Conservation (phyloP, 331 rosid genomes). For the Rhamnella rubrinervis region DNA sequence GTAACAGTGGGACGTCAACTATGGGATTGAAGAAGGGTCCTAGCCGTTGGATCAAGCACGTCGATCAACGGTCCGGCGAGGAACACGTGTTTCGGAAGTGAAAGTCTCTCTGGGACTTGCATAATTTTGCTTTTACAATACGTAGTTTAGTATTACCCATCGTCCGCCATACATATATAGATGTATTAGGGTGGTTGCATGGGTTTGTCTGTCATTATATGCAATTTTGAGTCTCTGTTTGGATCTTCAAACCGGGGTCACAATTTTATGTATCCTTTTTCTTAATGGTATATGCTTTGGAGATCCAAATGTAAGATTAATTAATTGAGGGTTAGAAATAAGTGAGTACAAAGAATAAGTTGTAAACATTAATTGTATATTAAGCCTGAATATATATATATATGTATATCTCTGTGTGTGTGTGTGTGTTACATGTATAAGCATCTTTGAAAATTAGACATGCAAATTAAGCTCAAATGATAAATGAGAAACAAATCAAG, state of each 20-base stretch:
- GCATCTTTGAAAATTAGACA: too few species aligned
- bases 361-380: background rate
- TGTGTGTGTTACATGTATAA: too few species aligned
- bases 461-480: too few species aligned
- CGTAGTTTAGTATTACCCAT: too few species aligned
- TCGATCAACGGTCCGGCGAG: slow-evolving; percentile 75
- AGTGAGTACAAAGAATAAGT: background rate
- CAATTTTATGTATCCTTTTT: too few species aligned
- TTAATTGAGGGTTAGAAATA: background rate
- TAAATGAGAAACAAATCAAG: too few species aligned
- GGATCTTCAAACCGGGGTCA: too few species aligned
- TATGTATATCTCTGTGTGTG: too few species aligned
- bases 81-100: slow-evolving; percentile 62
- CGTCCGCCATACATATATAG: too few species aligned
- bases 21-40: slow-evolving; percentile 17
- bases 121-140: background rate
- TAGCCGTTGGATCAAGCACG: slow-evolving; percentile 73
- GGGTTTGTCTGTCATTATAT: background rate
- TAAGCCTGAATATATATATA: too few species aligned
- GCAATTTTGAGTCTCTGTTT: too few species aligned
- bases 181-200: too few species aligned
- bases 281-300: background rate
- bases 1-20: slow-evolving; percentile 11
- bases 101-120: background rate
- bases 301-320: background rate